Evolutionary conservation across 1,284 basidiomycete genomes (phyloP).

Genomic region (Puccinia coronata): DNA sequence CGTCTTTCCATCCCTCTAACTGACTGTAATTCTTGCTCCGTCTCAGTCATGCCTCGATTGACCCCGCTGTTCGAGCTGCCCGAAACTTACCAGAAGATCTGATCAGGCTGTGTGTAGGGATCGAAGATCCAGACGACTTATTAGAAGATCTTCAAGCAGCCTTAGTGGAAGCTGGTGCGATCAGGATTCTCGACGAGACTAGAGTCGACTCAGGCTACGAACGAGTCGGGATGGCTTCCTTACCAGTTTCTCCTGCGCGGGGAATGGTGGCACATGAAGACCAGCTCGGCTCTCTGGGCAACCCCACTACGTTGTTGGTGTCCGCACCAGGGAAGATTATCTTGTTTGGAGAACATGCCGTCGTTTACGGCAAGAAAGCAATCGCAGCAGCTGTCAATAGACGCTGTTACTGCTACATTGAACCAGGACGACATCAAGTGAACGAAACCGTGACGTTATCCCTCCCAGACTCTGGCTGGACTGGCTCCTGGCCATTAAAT

Average conservation of each 20-base stretch:
- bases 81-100: slow-evolving; percentile 95
- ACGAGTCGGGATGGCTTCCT: slow-evolving; percentile 30
- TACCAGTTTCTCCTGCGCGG: slow-evolving; percentile 52
- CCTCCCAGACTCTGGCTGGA: slow-evolving; percentile 79
- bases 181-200: slow-evolving; percentile 59
- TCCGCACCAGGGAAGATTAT: slow-evolving; percentile 98
- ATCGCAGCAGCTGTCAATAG: slow-evolving; percentile 92
- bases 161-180: slow-evolving; percentile 85
- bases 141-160: slow-evolving; percentile 93
- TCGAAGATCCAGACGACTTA: slow-evolving; percentile 90
- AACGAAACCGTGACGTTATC: slow-evolving; percentile 76
- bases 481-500: slow-evolving; percentile 74
- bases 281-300: not conserved
- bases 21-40: slow-evolving; percentile 40
- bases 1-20: not conserved
- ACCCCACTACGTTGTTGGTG: slow-evolving; percentile 67
- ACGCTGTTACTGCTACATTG: slow-evolving; percentile 84
- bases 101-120: slow-evolving; percentile 96
- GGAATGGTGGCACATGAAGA: not conserved
- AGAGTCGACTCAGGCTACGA: slow-evolving; percentile 50
- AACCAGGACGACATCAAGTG: slow-evolving; percentile 64
- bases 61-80: slow-evolving; percentile 84
- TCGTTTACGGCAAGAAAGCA: slow-evolving; percentile 94
- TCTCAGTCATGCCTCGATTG: slow-evolving; percentile 90
- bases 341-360: slow-evolving; percentile 97